Evolutionary conservation across 495 filamentous ascomycete genomes (phyloP).

Genomic region (Aspergillus sclerotioniger): DNA sequence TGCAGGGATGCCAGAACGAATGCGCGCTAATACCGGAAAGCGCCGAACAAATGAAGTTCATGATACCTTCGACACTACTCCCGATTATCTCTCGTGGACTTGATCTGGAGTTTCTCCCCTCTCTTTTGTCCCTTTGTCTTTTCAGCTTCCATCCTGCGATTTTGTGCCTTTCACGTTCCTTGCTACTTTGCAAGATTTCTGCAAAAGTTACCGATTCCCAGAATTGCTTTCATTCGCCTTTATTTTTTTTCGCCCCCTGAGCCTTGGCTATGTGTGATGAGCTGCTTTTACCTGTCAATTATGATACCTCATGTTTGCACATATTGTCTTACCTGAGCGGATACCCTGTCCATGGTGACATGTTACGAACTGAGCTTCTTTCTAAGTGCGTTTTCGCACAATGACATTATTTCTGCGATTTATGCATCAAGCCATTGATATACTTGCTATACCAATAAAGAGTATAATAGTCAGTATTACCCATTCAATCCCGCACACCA

Average conservation of each 20-base stretch:
- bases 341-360: slow-evolving; percentile 4
- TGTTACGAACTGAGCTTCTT: neutral
- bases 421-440: neutral
- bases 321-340: neutral
- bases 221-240: neutral
- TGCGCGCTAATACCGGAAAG: neutral
- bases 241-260: neutral
- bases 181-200: too few relatives aligned
- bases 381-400: neutral
- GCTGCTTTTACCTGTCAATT: neutral
- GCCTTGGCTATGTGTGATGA: neutral
- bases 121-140: neutral
- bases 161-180: too few relatives aligned
- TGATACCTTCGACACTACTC: neutral
- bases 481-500: too few relatives aligned
- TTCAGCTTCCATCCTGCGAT: neutral
- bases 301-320: neutral
- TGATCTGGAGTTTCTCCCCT: neutral
- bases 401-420: neutral
- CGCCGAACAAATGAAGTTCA: neutral
- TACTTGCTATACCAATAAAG: neutral
- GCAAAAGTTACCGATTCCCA: too few relatives aligned
- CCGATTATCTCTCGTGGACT: neutral
- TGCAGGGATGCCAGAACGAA: neutral
- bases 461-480: neutral